These are phyloP conservation scores for Sesbania bispinosa DNA, from an alignment of 306 rosid genomes.

Conservation along the genomic window DNA sequence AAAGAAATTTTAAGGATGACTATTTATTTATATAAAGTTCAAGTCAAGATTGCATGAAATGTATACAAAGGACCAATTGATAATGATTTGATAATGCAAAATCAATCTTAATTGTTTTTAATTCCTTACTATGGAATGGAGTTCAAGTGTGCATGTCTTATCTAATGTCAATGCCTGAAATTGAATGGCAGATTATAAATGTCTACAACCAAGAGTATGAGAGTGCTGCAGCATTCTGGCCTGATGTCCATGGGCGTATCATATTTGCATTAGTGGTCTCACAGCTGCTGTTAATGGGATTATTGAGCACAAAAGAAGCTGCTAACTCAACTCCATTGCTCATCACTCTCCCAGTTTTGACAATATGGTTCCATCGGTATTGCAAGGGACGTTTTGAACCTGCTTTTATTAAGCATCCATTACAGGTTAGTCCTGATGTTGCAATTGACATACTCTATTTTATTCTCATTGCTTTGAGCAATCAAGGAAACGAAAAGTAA, in stretches of 20 bases:
- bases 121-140: no score
- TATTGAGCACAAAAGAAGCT: conserved; percentile 80
- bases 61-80: no score
- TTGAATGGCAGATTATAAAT: conserved; percentile 70
- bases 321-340: conserved; percentile 94
- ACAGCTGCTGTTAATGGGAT: conserved; percentile 82
- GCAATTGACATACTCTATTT: neutral
- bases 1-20: no score
- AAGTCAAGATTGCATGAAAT: no score
- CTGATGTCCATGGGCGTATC: conserved; percentile 85
- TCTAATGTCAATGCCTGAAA: neutral
- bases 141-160: neutral
- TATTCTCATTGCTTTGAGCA: neutral
- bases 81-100: no score
- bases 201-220: conserved; percentile 97
- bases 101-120: no score
- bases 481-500: neutral
- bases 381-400: conserved; percentile 93
- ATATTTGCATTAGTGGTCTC: conserved; percentile 79
- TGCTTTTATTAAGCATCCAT: conserved; percentile 71
- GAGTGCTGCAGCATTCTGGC: conserved; percentile 97
- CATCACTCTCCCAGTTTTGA: conserved; percentile 77
- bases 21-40: no score
- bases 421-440: conserved; percentile 61
- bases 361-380: conserved; percentile 67